Evolutionary conservation across 139 green algal species (phyloP).

Genomic region (Auxenochlorella protothecoides): DNA sequence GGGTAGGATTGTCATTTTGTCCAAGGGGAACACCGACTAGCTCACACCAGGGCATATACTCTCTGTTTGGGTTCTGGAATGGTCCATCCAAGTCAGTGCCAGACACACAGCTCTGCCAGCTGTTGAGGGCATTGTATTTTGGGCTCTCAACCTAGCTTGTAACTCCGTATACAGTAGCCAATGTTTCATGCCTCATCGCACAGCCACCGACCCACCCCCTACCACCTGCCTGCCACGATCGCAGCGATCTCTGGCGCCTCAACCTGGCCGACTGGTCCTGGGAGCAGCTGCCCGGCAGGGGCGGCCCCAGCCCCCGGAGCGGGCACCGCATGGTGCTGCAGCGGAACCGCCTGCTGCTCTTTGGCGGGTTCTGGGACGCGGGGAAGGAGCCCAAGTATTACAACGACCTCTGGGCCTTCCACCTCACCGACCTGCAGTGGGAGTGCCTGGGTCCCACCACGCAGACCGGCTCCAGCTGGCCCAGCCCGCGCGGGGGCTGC

Average conservation of each 20-base stretch:
- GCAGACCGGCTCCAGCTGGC: constrained; percentile 10
- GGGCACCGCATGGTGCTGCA: constrained; percentile 80
- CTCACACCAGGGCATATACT: too few relatives aligned
- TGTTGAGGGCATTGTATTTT: too few relatives aligned
- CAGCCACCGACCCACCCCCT: too few relatives aligned
- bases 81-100: too few relatives aligned
- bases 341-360: constrained; percentile 72
- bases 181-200: too few relatives aligned
- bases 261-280: constrained; percentile 75
- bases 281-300: constrained; percentile 75
- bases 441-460: constrained; percentile 16
- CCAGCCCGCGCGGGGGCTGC: constrained; percentile 55
- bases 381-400: constrained; percentile 64
- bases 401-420: constrained; percentile 82
- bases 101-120: too few relatives aligned
- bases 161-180: too few relatives aligned
- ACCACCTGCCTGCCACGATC: too few relatives aligned
- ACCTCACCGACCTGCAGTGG: constrained; percentile 72
- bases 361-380: constrained; percentile 92
- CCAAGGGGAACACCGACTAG: too few relatives aligned
- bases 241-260: constrained; percentile 84
- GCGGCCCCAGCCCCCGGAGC: constrained; percentile 60
- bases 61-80: too few relatives aligned
- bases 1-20: too few relatives aligned
- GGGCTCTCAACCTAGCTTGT: too few relatives aligned